Base-by-base conservation (phyloP, 805 yeast genomes). In the Cyberlindnera samutprakarnensis region DNA sequence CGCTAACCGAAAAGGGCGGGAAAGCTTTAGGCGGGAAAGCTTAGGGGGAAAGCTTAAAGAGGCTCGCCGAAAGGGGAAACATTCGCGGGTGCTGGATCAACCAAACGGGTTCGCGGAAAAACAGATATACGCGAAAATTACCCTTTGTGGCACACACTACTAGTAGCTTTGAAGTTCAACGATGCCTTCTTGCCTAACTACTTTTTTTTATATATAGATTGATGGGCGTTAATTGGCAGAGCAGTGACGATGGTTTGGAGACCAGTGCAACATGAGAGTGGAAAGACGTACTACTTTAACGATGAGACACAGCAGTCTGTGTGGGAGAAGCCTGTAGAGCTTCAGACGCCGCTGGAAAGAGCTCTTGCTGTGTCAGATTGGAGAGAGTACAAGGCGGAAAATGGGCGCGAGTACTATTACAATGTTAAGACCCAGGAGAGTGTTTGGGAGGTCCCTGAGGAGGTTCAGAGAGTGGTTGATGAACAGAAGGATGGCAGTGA, bases 401-500 rank as follows among this genome's bases (percentile, higher is more conserved):
- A 70, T 6, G 87, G 88, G 3, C 60, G 59, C 32, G 61, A 64
- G 14, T 86, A 86, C 54, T 87, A 82, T 61, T 78, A 78, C 55
- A 81, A 82, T 48, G 60, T 65, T 11, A 55, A 56, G 18, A 72
- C 90, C 0, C 68, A 73, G 6, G 75, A 76, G 46, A 78, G 92
- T 14, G 75, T 78, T 0, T 88, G 96, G 96, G 82, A 77, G 14
- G 55, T 72, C n/a, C 95, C 95, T 0, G 62, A 51, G 1, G 77
- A 66, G 20, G 62, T 72, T 6, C 51, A 53, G 20, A 40, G 35
- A 5, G 52, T 36, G 40, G 16, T 47, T 1, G 39, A 35, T 23
- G 41, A 27, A 25, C 14, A 27, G 27, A 13, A 34, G 10, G 10
- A 19, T 19, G 21, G 21, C 10, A 10, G 10, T 19, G 21, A 19